Base-by-base conservation (phyloP, 768 basidiomycete genomes). In the Pisolithus marmoratus region DNA sequence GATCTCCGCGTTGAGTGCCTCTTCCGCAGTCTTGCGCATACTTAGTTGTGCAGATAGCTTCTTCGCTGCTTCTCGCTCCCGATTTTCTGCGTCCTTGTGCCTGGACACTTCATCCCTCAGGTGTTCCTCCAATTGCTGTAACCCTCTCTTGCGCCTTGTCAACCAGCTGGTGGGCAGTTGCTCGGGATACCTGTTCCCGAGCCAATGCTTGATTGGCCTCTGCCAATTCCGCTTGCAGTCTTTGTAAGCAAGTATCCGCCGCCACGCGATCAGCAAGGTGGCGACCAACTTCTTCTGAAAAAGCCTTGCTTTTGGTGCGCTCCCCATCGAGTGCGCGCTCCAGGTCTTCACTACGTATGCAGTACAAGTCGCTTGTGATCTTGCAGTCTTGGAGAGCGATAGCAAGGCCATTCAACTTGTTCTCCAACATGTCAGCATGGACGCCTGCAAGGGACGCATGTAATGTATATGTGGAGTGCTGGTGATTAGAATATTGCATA, bases 1-100 rank as follows among this genome's bases (percentile, higher is more conserved):
- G 40, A 89, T 73, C 54, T 93, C 90, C 24, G 75, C 75, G 31
- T 80, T 75, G 49, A 94, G 72, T 4, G 76, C 79, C 29, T 83
- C 82, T 63, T 93, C 88, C 4, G 84, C 81, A 55, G 77, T 76
- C 57, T 81, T 77, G 54, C 69, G 74, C 67, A 80, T 79, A 55
- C 81, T 76, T 31, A 84, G 63, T 5, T 79, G 72, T 15, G 64
- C 63, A 0, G 76, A 74, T 36, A 87, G 65, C 22, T 78, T 72
- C 52, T 80, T 75, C 8, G 71, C 61, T 0, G 70, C 56, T 24
- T 81, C 73, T 38, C 70, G 73, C 47, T 82, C 80, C 52, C 73
- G 78, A 52, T 74, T 72, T 55, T 80, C 49, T 0, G 67, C 59
- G 5, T 58, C 56, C 50, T 74, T 69, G 50, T 74, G 62, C 43